Evolutionary conservation across 768 basidiomycete genomes (phyloP).

Genomic region (Paxillus involutus): DNA sequence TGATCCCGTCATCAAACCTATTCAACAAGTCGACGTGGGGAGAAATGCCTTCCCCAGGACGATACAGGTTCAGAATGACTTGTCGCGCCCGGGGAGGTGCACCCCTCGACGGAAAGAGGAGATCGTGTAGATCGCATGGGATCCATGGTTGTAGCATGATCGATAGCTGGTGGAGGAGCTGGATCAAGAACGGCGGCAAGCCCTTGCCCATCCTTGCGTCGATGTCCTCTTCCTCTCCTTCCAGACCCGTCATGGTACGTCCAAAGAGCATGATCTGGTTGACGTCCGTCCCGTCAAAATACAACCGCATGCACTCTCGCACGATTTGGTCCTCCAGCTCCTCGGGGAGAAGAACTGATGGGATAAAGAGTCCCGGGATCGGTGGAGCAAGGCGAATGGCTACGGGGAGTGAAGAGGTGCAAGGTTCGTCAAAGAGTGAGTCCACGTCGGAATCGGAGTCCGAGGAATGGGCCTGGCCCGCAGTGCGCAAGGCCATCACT

Average conservation of each 20-base stretch:
- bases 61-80: conserved; percentile 88
- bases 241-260: conserved; percentile 29
- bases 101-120: conserved; percentile 56
- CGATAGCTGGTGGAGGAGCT: conserved; percentile 53
- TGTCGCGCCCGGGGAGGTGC: conserved; percentile 60
- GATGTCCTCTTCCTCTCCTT: conserved; percentile 8
- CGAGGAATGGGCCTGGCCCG: not conserved
- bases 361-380: conserved; percentile 66
- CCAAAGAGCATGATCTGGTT: conserved; percentile 92
- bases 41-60: conserved; percentile 85
- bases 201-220: conserved; percentile 34
- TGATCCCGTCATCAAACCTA: conserved; percentile 87
- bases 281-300: conserved; percentile 48
- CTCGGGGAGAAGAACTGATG: conserved; percentile 47
- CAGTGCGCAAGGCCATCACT: conserved; percentile 11
- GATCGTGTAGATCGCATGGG: conserved; percentile 45
- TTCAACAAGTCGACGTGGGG: conserved; percentile 84
- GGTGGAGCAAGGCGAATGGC: conserved; percentile 44
- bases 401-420: conserved; percentile 12
- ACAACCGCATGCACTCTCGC: conserved; percentile 53
- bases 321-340: conserved; percentile 51
- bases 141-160: conserved; percentile 48
- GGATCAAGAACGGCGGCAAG: conserved; percentile 55
- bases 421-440: conserved; percentile 53
- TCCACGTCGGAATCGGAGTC: conserved; percentile 27